Percentiles rank a stretch among this genome's conserved stretches.
Evolutionary conservation across 169 alveolate species (phyloP).

Genomic region (Plasmodium gallinaceum): DNA sequence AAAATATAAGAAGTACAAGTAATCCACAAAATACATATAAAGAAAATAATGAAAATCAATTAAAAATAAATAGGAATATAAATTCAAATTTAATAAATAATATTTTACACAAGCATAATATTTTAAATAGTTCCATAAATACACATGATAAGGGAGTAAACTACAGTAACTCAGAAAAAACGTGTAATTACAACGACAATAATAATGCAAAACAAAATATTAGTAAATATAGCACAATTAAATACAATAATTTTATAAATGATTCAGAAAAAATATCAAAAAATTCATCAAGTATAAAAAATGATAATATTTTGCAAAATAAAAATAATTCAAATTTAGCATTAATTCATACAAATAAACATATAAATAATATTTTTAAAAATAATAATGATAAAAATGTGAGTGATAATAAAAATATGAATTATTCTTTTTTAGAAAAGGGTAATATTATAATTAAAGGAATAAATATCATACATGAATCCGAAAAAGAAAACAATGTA

Average conservation of each 20-base stretch:
- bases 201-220: slow-evolving; percentile 12
- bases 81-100: not conserved
- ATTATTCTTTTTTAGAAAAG: not conserved
- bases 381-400: slow-evolving; percentile 1
- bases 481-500: slow-evolving; percentile 18
- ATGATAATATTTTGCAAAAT: slow-evolving; percentile 22
- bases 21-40: not conserved
- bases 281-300: slow-evolving; percentile 17
- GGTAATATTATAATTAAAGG: not conserved
- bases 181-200: slow-evolving; percentile 11
- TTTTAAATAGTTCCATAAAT: not conserved
- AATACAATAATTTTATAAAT: slow-evolving; percentile 36
- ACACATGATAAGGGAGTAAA: not conserved
- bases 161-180: slow-evolving; percentile 10
- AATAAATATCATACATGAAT: slow-evolving; percentile 12
- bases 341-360: slow-evolving; percentile 21
- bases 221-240: slow-evolving; percentile 27
- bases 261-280: slow-evolving; percentile 29
- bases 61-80: not conserved
- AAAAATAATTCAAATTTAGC: slow-evolving; percentile 31
- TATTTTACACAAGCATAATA: not conserved
- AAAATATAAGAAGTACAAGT: not conserved
- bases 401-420: not conserved
- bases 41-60: not conserved
- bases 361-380: slow-evolving; percentile 48